Conservation (phyloP, 2,329 filamentous ascomycete species). For the Trichoderma oligosporum region DNA sequence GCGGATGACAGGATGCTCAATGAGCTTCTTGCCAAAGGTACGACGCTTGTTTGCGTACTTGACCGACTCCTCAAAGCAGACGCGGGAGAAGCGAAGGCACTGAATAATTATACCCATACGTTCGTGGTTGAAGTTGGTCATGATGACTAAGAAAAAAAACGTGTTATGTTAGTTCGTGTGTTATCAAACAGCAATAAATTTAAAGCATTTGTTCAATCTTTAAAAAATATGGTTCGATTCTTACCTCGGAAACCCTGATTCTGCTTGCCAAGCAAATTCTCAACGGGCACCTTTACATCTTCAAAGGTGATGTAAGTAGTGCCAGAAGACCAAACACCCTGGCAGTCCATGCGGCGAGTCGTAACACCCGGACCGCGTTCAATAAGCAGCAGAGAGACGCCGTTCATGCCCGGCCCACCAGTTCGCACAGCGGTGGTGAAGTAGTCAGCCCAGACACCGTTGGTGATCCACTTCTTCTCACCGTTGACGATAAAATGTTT, state of each 20-base stretch:
- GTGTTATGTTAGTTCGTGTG: no score
- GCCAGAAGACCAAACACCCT: conserved; percentile 91
- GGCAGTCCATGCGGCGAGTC: conserved; percentile 96
- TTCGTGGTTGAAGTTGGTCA: conserved; percentile 99
- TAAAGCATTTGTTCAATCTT: not conserved
- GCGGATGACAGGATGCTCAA: conserved; percentile 94
- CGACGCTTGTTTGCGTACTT: conserved; percentile 97
- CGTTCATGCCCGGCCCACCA: conserved; percentile 84
- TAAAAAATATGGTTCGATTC: conserved; percentile 10
- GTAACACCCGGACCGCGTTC: conserved; percentile 86
- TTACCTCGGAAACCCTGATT: conserved; percentile 91
- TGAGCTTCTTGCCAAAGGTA: conserved; percentile 94
- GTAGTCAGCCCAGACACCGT: conserved; percentile 95
- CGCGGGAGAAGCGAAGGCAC: conserved; percentile 88
- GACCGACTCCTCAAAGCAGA: conserved; percentile 94
- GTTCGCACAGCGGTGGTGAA: conserved; percentile 96
- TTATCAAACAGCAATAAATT: not conserved
- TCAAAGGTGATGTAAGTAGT: conserved; percentile 98
- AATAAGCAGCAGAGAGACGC: conserved; percentile 84
- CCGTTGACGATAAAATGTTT: conserved; percentile 99
- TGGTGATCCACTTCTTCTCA: conserved; percentile 99
- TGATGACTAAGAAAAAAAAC: conserved; percentile 66
- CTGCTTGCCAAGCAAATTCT: conserved; percentile 96
- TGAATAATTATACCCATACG: conserved; percentile 98
- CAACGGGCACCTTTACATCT: conserved; percentile 98